A percentile compares a stretch with the other conserved stretches of the same genome.
These are phyloP conservation scores for Lasiodiplodia theobromae DNA, from an alignment of 2,329 filamentous ascomycete genomes.

Conservation along the genomic window DNA sequence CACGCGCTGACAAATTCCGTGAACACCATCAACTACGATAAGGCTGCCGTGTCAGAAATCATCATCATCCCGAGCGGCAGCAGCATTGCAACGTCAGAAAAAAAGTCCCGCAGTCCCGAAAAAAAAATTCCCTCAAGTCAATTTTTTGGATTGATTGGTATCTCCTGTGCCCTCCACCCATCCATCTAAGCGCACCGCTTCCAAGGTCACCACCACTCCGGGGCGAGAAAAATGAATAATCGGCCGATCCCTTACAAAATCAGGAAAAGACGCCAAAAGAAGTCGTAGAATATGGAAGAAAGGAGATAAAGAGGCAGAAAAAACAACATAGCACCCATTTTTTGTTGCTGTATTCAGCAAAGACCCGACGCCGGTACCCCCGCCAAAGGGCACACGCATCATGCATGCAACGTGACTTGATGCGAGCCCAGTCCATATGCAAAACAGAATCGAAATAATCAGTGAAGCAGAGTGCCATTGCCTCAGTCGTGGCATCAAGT, in stretches of 20 bases:
- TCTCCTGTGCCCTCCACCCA: background rate
- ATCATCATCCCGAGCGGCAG: background rate
- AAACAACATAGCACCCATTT: conserved; percentile 15
- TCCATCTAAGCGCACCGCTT: background rate
- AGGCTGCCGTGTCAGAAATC: background rate
- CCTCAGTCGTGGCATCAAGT: too few species aligned
- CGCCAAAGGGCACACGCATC: conserved; percentile 18
- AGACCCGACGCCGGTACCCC: conserved; percentile 18
- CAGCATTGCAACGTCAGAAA: background rate
- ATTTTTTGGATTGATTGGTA: conserved; percentile 5
- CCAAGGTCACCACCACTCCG: background rate
- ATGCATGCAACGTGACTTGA: conserved; percentile 25
- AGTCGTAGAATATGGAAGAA: background rate
- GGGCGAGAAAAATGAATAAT: background rate
- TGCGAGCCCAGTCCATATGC: conserved; percentile 22
- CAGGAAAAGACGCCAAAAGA: conserved; percentile 8
- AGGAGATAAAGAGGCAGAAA: conserved; percentile 2
- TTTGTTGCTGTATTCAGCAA: conserved; percentile 20
- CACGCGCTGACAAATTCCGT: too few species aligned
- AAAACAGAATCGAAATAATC: conserved; percentile 8
- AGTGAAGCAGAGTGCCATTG: background rate
- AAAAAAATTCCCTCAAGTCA: too few species aligned
- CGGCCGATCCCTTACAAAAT: background rate
- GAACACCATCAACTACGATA: background rate
- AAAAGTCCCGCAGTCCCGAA: background rate